Base-by-base conservation (phyloP, 768 basidiomycete genomes). In the Calocybe indica region DNA sequence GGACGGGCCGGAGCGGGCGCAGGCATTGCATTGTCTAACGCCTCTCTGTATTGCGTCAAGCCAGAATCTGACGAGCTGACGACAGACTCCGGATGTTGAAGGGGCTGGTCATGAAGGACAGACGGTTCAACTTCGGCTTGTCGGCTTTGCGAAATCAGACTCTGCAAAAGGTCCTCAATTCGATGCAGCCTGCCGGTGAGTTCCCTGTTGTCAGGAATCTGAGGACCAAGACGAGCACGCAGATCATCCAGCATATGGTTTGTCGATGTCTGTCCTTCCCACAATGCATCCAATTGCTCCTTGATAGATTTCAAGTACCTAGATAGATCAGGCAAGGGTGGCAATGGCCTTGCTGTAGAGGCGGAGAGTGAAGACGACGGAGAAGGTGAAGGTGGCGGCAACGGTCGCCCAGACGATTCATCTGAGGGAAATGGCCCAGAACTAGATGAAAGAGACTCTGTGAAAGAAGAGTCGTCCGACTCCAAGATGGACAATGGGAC, bases 241-340 rank as follows among this genome's bases (percentile, higher is more conserved):
- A 92, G 66, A 22, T 82, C 77, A 47, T 85, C 79, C 33, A 93
- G 62, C 50, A 80, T 66, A 30, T 76, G 72, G 44, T 82, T 80
- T 6, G 84, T 76, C 0, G 75, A 67, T 0, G 62, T 56, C 62
- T 94, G 89, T 5, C 75, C 79, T 41, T 85, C 73, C 62, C 78
- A 71, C 14, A 95, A 61, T 7, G 74, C 77, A 7, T 70, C 67
- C 6, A 83, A 70, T 53, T 83, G 79, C 6, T 79, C 75, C 38
- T 80, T 72, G 38, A 93, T 70, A 9, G 69, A 73, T 11, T 75
- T 68, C 39, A 92, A 55, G 29, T 83, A 69, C 4, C 74, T 73
- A 11, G 75, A 71, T 36, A 88, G 63, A 32, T 73, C 69, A 14
- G 70, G 68, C 37, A 74, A 63, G 12, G 45, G 43, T 2, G 66